phyloP scores from a whole-genome alignment of 108 stramenopile species.

The Discostella stelligeroides region DNA sequence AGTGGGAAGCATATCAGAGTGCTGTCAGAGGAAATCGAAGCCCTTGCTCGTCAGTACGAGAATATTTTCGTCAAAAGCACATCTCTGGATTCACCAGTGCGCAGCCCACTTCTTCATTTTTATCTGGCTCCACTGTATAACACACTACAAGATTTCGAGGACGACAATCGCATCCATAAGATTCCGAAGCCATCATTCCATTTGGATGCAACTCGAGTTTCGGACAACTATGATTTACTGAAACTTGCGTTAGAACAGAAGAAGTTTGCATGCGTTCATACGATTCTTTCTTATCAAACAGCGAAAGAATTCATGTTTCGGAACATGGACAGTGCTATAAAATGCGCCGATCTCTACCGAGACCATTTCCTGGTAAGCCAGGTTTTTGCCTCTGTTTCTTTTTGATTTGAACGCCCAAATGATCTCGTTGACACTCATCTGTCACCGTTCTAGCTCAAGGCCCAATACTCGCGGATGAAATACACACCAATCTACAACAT shows the following conservation, averaged over 20 bases:
- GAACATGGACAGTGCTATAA: constrained; percentile 2
- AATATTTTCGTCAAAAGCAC: background rate
- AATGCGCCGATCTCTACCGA: background rate
- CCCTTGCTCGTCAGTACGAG: background rate
- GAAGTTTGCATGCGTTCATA: background rate
- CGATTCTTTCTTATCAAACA: background rate
- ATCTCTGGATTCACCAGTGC: background rate
- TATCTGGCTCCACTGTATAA: too few species aligned
- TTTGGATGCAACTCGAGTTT: background rate
- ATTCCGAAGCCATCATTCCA: background rate
- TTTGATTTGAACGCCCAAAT: too few species aligned
- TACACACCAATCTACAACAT: background rate
- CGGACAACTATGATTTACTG: constrained; percentile 1
- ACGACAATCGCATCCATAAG: too few species aligned
- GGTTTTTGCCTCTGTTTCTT: too few species aligned
- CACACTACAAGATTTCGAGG: too few species aligned
- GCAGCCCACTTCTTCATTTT: background rate
- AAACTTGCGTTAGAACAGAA: background rate
- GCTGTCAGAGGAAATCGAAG: background rate
- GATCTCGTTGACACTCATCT: too few species aligned
- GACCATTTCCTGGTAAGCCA: too few species aligned
- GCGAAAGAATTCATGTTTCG: background rate
- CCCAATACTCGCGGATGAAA: background rate
- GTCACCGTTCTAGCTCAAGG: background rate
- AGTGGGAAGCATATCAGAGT: background rate